phyloP scores from a whole-genome alignment of 1,139 yeast genomes.

The Scheffersomyces illinoinensis region DNA sequence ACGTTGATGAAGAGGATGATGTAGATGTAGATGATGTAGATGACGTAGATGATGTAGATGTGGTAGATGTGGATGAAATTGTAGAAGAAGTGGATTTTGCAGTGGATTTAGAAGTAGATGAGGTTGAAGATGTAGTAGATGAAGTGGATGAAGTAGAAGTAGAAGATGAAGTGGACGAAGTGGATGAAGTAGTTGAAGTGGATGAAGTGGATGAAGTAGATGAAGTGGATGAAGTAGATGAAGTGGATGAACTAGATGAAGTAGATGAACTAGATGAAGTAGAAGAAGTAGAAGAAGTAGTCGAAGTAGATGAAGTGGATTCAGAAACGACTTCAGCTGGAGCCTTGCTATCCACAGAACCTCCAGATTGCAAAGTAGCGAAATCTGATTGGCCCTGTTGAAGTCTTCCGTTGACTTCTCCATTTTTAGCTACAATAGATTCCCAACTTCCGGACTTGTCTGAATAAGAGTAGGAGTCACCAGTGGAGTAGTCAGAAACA shows the following conservation, averaged over 20 bases:
- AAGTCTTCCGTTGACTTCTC: conserved; percentile 63
- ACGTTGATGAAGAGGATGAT: not conserved
- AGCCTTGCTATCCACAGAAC: conserved; percentile 7
- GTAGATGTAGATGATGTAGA: not conserved
- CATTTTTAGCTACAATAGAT: conserved; percentile 65
- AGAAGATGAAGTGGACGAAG: conserved; percentile 2
- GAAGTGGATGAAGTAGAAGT: conserved; percentile 5
- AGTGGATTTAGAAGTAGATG: conserved; percentile 12
- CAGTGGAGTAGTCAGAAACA: conserved; percentile 81
- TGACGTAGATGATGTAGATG: conserved; percentile 8
- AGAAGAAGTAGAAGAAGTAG: conserved; percentile 4
- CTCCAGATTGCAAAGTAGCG: conserved; percentile 31
- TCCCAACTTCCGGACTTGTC: conserved; percentile 68
- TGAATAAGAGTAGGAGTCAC: conserved; percentile 62
- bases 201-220: conserved; percentile 11
- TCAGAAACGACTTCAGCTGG: not conserved
- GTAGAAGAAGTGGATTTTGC: conserved; percentile 8
- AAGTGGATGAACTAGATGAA: conserved; percentile 6
- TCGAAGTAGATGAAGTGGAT: conserved; percentile 2
- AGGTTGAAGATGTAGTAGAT: conserved; percentile 11
- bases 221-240: too few relatives aligned
- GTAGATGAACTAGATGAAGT: conserved; percentile 11
- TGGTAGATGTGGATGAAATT: conserved; percentile 1
- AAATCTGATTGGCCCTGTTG: conserved; percentile 52
- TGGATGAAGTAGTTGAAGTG: conserved; percentile 8